phyloP scores from a whole-genome alignment of 169 alveolate genomes.

The Theileria parva region DNA sequence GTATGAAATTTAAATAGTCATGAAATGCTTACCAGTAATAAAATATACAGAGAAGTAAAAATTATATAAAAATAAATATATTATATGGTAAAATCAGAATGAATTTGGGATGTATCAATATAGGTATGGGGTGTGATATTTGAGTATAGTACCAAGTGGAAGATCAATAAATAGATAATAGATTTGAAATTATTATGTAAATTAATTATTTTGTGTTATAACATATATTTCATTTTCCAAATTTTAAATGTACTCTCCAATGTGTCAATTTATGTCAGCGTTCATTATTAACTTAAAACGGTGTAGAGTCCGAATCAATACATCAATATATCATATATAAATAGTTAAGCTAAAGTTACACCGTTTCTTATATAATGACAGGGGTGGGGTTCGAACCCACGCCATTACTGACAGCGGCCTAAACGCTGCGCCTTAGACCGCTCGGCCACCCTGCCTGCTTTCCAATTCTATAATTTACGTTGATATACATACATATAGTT shows the following conservation, averaged over 20 bases:
- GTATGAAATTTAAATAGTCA: neutral
- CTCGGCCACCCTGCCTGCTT: conserved; percentile 93
- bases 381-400: conserved; percentile 99
- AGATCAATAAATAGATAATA: neutral
- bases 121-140: neutral
- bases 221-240: neutral
- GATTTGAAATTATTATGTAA: too few relatives aligned
- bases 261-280: neutral
- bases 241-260: neutral
- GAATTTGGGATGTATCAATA: neutral
- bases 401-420: conserved; percentile 99
- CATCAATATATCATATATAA: conserved; percentile 3
- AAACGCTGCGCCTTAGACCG: conserved; percentile 99
- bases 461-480: neutral
- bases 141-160: neutral
- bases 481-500: neutral
- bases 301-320: neutral
- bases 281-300: too few relatives aligned
- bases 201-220: too few relatives aligned
- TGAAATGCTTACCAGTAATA: neutral
- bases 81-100: neutral
- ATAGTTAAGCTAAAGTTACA: neutral
- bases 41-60: neutral
- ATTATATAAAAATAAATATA: too few relatives aligned
- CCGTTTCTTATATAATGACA: conserved; percentile 54